Evolutionary conservation across 495 filamentous ascomycete species (phyloP).

Genomic region (Tirmania nivea): DNA sequence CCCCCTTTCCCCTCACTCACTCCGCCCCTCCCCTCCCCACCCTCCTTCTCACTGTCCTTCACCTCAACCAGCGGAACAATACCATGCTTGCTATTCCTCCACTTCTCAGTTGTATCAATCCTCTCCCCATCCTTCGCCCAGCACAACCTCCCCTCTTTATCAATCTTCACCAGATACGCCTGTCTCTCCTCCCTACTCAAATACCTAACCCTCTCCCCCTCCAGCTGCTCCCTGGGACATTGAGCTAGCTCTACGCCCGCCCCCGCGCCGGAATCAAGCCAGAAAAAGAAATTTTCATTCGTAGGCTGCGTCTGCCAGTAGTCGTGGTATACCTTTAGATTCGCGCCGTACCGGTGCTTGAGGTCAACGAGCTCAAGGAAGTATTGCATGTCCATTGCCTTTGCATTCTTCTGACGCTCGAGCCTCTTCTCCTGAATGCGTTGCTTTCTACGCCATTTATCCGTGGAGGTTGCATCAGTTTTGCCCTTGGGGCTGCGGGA

Average conservation of each 20-base stretch:
- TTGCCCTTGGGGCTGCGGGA: too few species aligned
- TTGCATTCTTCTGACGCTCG: slow-evolving; percentile 31
- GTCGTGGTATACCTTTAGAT: slow-evolving; percentile 62
- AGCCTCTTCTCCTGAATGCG: slow-evolving; percentile 22
- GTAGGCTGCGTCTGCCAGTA: slow-evolving; percentile 61
- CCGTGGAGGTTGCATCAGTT: too few species aligned
- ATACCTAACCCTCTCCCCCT: slow-evolving; percentile 51
- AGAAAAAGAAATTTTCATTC: slow-evolving; percentile 82
- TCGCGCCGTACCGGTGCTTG: slow-evolving; percentile 61
- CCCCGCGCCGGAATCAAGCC: slow-evolving; percentile 73
- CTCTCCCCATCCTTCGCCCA: slow-evolving; percentile 61
- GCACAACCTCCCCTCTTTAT: slow-evolving; percentile 41
- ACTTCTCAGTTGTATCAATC: slow-evolving; percentile 55
- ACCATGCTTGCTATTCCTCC: slow-evolving; percentile 6
- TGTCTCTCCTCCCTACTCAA: slow-evolving; percentile 48
- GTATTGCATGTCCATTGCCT: slow-evolving; percentile 71
- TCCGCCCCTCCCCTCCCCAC: too few species aligned
- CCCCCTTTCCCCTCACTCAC: too few species aligned
- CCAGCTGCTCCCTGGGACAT: slow-evolving; percentile 41
- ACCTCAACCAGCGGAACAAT: background rate
- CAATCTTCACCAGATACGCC: slow-evolving; percentile 50
- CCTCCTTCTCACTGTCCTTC: too few species aligned
- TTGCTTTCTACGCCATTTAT: slow-evolving; percentile 14
- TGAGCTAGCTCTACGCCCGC: slow-evolving; percentile 30
- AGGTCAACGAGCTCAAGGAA: slow-evolving; percentile 83